Base-by-base conservation (phyloP, 768 basidiomycete species). In the Russula sp. region DNA sequence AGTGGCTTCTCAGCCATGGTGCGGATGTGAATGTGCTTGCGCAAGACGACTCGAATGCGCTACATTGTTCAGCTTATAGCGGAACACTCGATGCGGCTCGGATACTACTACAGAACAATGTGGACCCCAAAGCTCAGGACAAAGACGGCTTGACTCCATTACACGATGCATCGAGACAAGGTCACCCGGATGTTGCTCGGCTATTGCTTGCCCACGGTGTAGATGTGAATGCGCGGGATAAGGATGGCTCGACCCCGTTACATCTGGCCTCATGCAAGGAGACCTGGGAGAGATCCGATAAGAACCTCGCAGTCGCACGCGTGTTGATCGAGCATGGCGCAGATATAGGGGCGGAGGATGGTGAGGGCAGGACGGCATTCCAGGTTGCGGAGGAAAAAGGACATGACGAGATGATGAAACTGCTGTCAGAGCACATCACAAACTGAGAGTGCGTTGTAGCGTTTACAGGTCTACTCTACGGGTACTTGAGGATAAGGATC, bases 111-210 rank as follows among this genome's bases (percentile, higher is more conserved):
- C n/a, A 20, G 32, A 18, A 45, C 45, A 34, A 45, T 18, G 44
- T 44, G 10, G 44, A 57, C 10, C 2, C 10, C n/a, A 11, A 47
- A 10, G 6, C 45, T 0, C 45, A 6, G 45, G 88, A 18, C 27
- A 27, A 1, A 8, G 9, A n/a, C n/a, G n/a, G n/a, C n/a, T n/a
- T n/a, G 34, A 22, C 20, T 22, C 34, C 52, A 37, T 39, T 35
- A 22, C 52, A 53, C 34, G 5, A 4, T 3, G 34, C 52, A 11
- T 37, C 37, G 37, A 2, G 0, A 27, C 2, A 9, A 13, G 47
- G 47, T 48, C 13, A 27, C 2, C 0, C 3, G 2, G 3, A 22
- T 48, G 22, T 48, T 4, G 22, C 4, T 27, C 20, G 22, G 47
- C 13, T 48, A 48, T 48, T 48, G 10, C 47, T 48, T 48, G 47